phyloP scores from a whole-genome alignment of 192 early-diverging fungal genomes.

The Backusella australiensis region DNA sequence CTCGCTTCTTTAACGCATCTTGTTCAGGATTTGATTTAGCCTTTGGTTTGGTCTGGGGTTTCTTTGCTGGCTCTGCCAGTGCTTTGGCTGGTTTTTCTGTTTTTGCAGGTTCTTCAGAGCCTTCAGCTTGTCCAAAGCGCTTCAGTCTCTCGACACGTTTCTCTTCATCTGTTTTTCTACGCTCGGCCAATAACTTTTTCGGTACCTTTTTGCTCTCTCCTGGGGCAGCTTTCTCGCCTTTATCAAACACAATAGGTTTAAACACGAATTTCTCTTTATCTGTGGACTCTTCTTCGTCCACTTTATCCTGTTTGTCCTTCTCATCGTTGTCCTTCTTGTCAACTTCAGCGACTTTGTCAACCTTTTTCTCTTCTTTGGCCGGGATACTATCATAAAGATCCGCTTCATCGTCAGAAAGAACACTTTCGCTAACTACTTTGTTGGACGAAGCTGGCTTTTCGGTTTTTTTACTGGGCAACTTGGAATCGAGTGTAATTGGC shows the following conservation, averaged over 20 bases:
- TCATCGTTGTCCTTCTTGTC: background rate
- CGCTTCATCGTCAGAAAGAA: background rate
- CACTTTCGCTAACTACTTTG: background rate
- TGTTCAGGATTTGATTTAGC: background rate
- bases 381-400: background rate
- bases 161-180: background rate
- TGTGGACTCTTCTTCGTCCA: background rate
- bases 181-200: background rate
- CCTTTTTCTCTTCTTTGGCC: background rate
- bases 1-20: background rate
- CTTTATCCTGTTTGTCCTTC: background rate
- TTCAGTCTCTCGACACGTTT: background rate
- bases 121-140: background rate
- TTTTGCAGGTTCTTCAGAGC: background rate
- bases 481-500: background rate
- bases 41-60: background rate
- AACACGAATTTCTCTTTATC: background rate
- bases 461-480: background rate
- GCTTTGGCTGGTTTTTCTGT: background rate
- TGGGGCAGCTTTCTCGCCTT: background rate
- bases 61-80: background rate
- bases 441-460: background rate
- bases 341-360: background rate
- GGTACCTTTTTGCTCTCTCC: background rate
- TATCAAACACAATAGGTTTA: background rate